Percentiles rank a stretch among this genome's conserved stretches.
phyloP scores from a whole-genome alignment of 805 yeast genomes.

The Candida nemodendra region DNA sequence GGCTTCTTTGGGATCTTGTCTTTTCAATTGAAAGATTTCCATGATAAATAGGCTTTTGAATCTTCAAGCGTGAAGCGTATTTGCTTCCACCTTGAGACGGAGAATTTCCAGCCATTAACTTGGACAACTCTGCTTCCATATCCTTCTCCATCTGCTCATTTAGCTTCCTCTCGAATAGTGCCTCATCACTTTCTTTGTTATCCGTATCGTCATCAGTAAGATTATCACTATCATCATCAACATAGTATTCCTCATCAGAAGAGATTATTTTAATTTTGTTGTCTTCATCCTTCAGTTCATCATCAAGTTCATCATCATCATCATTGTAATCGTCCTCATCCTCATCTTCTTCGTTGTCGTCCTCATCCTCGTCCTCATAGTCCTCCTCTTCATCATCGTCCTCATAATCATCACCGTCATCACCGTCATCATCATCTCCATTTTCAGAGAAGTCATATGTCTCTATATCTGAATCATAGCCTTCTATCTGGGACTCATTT shows the following conservation, averaged over 20 bases:
- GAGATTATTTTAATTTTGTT: slow-evolving; percentile 5
- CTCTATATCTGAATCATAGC: slow-evolving; percentile 11
- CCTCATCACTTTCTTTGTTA: slow-evolving; percentile 25
- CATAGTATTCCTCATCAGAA: slow-evolving; percentile 14
- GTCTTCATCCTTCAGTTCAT: slow-evolving; percentile 18
- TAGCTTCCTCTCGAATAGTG: slow-evolving; percentile 27
- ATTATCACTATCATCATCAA: slow-evolving; percentile 11
- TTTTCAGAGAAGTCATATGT: slow-evolving; percentile 18
- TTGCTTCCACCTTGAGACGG: slow-evolving; percentile 23
- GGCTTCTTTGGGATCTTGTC: neutral
- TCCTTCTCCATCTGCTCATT: slow-evolving; percentile 29
- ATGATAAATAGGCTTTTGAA: too few relatives aligned
- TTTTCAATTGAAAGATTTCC: too few relatives aligned
- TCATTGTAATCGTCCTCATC: slow-evolving; percentile 20
- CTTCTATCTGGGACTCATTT: slow-evolving; percentile 1
- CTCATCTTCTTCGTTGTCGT: slow-evolving; percentile 18
- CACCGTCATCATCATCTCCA: slow-evolving; percentile 28
- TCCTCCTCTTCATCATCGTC: slow-evolving; percentile 28
- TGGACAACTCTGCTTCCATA: slow-evolving; percentile 56
- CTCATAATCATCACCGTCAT: slow-evolving; percentile 33
- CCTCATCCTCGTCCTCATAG: slow-evolving; percentile 17
- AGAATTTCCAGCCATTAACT: slow-evolving; percentile 44
- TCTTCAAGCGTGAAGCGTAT: slow-evolving; percentile 21
- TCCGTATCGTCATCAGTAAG: slow-evolving; percentile 20
- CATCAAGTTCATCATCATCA: slow-evolving; percentile 19